Percentiles rank a stretch among this genome's conserved stretches.
Conservation (phyloP, 2,329 filamentous ascomycete genomes). For the Xylariaceae sp. region DNA sequence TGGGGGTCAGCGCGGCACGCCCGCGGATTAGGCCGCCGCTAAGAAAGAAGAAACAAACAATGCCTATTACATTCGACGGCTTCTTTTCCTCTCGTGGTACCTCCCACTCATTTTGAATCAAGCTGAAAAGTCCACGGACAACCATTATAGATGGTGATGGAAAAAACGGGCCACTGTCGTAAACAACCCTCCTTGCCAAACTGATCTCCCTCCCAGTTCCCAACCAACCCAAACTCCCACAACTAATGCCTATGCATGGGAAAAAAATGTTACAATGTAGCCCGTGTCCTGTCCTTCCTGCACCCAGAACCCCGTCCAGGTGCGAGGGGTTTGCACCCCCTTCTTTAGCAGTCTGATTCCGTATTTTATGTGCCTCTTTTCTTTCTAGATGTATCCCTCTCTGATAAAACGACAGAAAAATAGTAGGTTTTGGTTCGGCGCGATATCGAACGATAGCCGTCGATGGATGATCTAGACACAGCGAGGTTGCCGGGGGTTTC, state of each 20-base stretch:
- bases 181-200: not conserved
- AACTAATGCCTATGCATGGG: conserved; percentile 9
- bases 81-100: not conserved
- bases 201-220: not conserved
- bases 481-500: conserved; percentile 26
- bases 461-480: conserved; percentile 22
- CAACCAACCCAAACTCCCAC: conserved; percentile 2
- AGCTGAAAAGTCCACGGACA: not conserved
- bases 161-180: not conserved
- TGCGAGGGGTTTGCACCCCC: conserved; percentile 14
- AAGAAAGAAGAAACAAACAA: not conserved
- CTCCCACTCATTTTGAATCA: not conserved
- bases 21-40: conserved; percentile 17
- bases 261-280: not conserved
- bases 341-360: conserved; percentile 6
- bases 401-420: not conserved
- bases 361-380: not conserved
- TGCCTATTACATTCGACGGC: not conserved
- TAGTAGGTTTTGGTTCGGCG: not conserved
- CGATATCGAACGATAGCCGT: not conserved
- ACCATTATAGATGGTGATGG: not conserved
- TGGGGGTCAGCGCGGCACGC: not conserved
- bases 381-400: not conserved
- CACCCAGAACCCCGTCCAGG: not conserved
- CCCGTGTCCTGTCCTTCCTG: not conserved